Evolutionary conservation across 441 rosid genomes (phyloP).

Genomic region (Euphorbia celastroides): DNA sequence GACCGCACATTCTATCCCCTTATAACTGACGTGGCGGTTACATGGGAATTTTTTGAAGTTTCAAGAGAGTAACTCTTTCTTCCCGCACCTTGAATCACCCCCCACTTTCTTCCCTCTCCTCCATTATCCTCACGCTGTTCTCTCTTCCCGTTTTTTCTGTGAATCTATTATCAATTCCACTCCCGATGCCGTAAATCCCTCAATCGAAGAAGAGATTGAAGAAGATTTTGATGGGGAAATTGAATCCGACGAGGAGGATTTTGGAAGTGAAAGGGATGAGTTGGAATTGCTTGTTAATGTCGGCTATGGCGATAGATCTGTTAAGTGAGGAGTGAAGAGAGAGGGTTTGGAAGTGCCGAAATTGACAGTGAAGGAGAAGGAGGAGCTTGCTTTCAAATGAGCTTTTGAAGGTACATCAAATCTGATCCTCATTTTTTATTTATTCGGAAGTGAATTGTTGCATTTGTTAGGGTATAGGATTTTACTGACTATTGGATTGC

Average conservation of each 20-base stretch:
- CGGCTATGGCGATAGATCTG: neutral
- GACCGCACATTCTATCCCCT: too few species aligned
- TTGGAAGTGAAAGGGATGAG: slow-evolving; percentile 9
- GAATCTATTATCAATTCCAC: slow-evolving; percentile 17
- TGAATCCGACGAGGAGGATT: slow-evolving; percentile 18
- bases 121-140: slow-evolving; percentile 13
- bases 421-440: neutral
- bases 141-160: slow-evolving; percentile 19
- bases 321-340: slow-evolving; percentile 15
- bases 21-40: too few species aligned
- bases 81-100: slow-evolving; percentile 14
- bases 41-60: too few species aligned
- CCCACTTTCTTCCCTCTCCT: slow-evolving; percentile 20
- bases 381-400: slow-evolving; percentile 86
- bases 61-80: slow-evolving; percentile 4
- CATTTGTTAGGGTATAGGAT: neutral
- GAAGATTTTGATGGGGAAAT: slow-evolving; percentile 19
- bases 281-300: slow-evolving; percentile 7
- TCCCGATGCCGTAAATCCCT: slow-evolving; percentile 11
- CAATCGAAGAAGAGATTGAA: slow-evolving; percentile 22
- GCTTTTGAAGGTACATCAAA: slow-evolving; percentile 63
- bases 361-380: slow-evolving; percentile 80
- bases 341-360: slow-evolving; percentile 24
- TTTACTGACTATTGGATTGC: neutral
- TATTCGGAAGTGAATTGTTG: neutral